Conservation (phyloP, 306 rosid species). For the Cyamopsis tetragonoloba region DNA sequence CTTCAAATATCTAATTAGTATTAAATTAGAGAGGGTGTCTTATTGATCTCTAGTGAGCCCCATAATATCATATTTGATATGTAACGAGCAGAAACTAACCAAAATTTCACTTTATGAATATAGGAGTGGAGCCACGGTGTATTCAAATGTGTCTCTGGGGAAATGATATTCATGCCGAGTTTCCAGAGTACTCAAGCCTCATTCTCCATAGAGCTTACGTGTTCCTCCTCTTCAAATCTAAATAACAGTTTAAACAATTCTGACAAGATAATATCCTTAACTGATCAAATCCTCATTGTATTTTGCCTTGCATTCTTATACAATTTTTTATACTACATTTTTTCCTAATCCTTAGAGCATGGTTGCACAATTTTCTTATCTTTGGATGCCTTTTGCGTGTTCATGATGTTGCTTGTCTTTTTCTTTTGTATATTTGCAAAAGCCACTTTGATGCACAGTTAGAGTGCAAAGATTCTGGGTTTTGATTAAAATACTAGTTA, state of each 20-base stretch:
- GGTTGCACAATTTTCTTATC: conserved; percentile 15
- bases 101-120: conserved; percentile 7
- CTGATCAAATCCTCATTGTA: conserved; percentile 56
- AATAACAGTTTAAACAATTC: conserved; percentile 10
- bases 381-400: conserved; percentile 18
- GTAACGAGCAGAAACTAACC: neutral
- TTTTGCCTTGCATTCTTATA: conserved; percentile 40
- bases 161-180: conserved; percentile 51
- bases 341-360: conserved; percentile 27
- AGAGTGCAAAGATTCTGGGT: conserved; percentile 21
- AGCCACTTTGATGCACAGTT: conserved; percentile 31
- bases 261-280: conserved; percentile 39
- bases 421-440: conserved; percentile 10
- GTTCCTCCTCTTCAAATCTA: conserved; percentile 28
- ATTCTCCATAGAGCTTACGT: conserved; percentile 57
- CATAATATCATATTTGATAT: neutral
- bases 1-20: no score
- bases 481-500: conserved; percentile 9
- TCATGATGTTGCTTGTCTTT: conserved; percentile 23
- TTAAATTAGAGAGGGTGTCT: neutral
- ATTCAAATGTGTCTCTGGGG: conserved; percentile 49
- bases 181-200: conserved; percentile 32
- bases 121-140: conserved; percentile 57
- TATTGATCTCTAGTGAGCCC: neutral
- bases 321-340: conserved; percentile 34